Conservation (phyloP, 176 grass and related monocot genomes). For the Puccinellia tenuiflora region DNA sequence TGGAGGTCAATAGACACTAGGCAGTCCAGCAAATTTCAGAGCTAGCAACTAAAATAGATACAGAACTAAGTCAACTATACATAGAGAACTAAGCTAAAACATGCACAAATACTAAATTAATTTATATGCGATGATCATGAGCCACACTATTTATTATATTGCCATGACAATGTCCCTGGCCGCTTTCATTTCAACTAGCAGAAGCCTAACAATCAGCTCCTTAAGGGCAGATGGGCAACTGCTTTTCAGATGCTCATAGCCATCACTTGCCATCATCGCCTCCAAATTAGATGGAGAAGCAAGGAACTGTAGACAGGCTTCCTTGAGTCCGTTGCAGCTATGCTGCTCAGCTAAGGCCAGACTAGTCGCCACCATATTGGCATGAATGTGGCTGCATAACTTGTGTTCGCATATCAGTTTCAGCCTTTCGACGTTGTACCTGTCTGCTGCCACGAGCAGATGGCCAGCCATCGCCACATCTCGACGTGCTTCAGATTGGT, state of each 20-base stretch:
- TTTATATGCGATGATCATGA: background rate
- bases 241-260: background rate
- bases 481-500: background rate
- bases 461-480: conserved; percentile 19
- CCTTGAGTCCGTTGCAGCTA: background rate
- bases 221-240: background rate
- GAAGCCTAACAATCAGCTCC: background rate
- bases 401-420: conserved; percentile 40
- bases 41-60: too few species aligned
- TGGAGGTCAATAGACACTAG: background rate
- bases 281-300: background rate
- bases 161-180: background rate
- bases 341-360: conserved; percentile 10
- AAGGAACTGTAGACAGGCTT: conserved; percentile 9
- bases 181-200: background rate
- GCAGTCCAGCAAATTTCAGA: background rate
- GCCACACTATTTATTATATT: background rate
- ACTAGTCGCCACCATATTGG: background rate
- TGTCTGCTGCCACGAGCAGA: conserved; percentile 38
- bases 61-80: too few species aligned
- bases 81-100: background rate
- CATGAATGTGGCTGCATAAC: background rate
- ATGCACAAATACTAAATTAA: background rate
- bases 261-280: conserved; percentile 10
- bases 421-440: conserved; percentile 28